Evolutionary conservation across 2,329 filamentous ascomycete species (phyloP).

Genomic region (Ceratocystis ficicola): DNA sequence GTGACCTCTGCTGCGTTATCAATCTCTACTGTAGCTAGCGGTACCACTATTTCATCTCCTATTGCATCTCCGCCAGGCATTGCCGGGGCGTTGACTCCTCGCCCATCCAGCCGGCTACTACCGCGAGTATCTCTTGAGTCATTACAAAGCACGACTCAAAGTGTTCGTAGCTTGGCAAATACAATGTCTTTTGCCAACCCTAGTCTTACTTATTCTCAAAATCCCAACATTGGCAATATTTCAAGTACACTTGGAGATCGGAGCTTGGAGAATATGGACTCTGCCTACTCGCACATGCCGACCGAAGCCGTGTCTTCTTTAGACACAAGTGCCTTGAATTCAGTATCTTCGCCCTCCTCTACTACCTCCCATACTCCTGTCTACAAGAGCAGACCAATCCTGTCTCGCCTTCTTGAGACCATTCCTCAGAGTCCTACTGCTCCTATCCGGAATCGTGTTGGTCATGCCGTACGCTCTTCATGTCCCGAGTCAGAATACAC

Average conservation of each 20-base stretch:
- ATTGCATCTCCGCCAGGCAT: constrained; percentile 18
- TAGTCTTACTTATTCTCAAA: constrained; percentile 2
- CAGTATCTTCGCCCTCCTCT: constrained; percentile 11
- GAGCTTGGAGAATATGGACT: constrained; percentile 11
- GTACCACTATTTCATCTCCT: constrained; percentile 16
- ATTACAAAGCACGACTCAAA: constrained; percentile 14
- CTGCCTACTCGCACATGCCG: constrained; percentile 1
- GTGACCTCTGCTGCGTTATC: constrained; percentile 21
- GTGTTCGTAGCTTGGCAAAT: constrained; percentile 5
- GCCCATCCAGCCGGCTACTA: constrained; percentile 20
- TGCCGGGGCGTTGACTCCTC: constrained; percentile 18
- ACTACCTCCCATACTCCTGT: neutral
- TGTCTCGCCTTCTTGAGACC: constrained; percentile 21
- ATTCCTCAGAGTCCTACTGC: constrained; percentile 21
- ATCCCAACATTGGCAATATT: constrained; percentile 2
- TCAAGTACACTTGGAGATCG: constrained; percentile 15
- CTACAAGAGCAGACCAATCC: constrained; percentile 19
- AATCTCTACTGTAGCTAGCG: constrained; percentile 16
- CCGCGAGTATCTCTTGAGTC: constrained; percentile 21
- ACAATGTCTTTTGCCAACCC: constrained; percentile 5
- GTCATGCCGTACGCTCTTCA: neutral
- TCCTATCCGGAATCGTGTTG: constrained; percentile 7
- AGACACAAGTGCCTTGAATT: constrained; percentile 11
- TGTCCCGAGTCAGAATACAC: constrained; percentile 10
- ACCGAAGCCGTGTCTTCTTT: constrained; percentile 15